Percentiles rank a stretch among this genome's conserved stretches.
phyloP scores from a whole-genome alignment of 106 monocot species.

The Chionographis japonica region DNA sequence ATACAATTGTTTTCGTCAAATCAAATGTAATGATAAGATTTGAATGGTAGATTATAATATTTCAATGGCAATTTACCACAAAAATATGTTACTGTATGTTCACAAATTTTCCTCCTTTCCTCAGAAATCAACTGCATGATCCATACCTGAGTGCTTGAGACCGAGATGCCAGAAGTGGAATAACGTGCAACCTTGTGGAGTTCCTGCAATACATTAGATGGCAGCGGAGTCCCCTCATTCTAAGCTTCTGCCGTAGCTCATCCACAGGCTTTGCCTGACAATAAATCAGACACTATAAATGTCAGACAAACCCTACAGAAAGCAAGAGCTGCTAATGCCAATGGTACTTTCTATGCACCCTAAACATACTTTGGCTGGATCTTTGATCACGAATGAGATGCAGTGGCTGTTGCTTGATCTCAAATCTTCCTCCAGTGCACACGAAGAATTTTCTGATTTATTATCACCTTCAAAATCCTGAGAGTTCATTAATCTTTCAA shows the following conservation, averaged over 20 bases:
- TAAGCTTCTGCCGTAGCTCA: conserved; percentile 66
- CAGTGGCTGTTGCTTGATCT: conserved; percentile 74
- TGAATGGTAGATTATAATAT: too few relatives aligned
- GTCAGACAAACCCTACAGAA: neutral
- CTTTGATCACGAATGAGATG: conserved; percentile 65
- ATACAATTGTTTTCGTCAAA: too few relatives aligned
- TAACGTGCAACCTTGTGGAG: conserved; percentile 73
- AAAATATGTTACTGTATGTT: too few relatives aligned
- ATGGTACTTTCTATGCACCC: too few relatives aligned
- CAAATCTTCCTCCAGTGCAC: conserved; percentile 40
- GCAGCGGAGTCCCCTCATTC: conserved; percentile 84
- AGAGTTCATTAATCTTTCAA: conserved; percentile 54
- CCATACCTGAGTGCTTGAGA: conserved; percentile 85
- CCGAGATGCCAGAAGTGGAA: conserved; percentile 87
- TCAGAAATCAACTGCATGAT: neutral
- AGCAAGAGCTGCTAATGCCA: too few relatives aligned
- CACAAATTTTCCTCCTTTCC: too few relatives aligned
- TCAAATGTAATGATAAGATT: too few relatives aligned
- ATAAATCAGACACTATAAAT: neutral
- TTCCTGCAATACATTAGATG: conserved; percentile 94
- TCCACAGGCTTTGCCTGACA: conserved; percentile 56
- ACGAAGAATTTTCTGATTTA: conserved; percentile 5
- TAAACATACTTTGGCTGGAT: conserved; percentile 45
- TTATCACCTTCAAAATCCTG: conserved; percentile 17
- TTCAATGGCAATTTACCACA: too few relatives aligned